These are phyloP conservation scores for Fusarium ramigenum DNA, from an alignment of 2,329 filamentous ascomycete genomes.

Conservation along the genomic window DNA sequence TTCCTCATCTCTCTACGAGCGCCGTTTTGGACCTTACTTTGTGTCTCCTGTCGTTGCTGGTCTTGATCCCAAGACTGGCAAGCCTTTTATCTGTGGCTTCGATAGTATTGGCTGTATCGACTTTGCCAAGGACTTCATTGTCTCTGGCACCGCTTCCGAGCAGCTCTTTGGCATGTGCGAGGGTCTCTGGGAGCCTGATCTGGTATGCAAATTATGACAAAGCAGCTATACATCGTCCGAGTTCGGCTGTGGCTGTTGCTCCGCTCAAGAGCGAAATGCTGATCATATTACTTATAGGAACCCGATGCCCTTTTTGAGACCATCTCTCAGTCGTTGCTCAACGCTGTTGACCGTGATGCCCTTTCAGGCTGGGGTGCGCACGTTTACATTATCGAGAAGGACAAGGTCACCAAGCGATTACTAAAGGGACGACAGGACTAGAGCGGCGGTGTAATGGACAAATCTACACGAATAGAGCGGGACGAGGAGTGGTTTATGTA, in stretches of 20 bases:
- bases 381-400: conserved; percentile 99
- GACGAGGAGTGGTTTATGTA: conserved; percentile 36
- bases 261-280: conserved; percentile 6
- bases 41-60: conserved; percentile 94
- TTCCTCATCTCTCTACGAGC: conserved; percentile 90
- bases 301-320: conserved; percentile 98
- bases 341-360: conserved; percentile 95
- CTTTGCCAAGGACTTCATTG: conserved; percentile 99
- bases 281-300: conserved; percentile 53
- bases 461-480: conserved; percentile 24
- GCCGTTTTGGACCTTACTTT: conserved; percentile 95
- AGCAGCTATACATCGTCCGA: background rate
- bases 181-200: conserved; percentile 95
- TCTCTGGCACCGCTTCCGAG: conserved; percentile 93
- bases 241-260: background rate
- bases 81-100: conserved; percentile 98
- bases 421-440: conserved; percentile 97
- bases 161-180: conserved; percentile 99
- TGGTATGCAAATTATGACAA: conserved; percentile 67
- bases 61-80: conserved; percentile 90
- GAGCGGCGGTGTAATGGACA: conserved; percentile 25
- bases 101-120: conserved; percentile 99
- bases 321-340: conserved; percentile 93
- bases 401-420: conserved; percentile 99
- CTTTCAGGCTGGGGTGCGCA: conserved; percentile 98